These are phyloP conservation scores for Colletotrichum karsti DNA, from an alignment of 2,329 filamentous ascomycete genomes.

Conservation along the genomic window DNA sequence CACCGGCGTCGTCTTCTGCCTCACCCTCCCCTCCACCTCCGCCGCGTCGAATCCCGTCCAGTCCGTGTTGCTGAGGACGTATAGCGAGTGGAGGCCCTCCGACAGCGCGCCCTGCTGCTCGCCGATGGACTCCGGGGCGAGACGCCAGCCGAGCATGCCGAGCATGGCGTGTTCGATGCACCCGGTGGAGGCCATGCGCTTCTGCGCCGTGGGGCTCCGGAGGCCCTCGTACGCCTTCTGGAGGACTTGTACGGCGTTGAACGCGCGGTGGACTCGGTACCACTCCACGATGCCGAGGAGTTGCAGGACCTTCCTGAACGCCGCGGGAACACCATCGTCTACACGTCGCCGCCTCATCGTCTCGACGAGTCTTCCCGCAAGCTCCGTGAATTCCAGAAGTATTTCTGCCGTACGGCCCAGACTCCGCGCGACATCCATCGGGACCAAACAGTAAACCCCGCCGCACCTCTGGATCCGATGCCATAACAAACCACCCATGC, in stretches of 20 bases:
- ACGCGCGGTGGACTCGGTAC: slow-evolving; percentile 12
- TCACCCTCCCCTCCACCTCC: not conserved
- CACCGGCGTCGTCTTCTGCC: not conserved
- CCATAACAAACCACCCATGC: slow-evolving; percentile 4
- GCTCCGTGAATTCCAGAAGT: not conserved
- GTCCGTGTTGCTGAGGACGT: not conserved
- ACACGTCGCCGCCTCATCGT: not conserved
- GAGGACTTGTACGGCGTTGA: slow-evolving; percentile 6
- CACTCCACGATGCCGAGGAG: slow-evolving; percentile 3
- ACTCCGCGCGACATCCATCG: not conserved
- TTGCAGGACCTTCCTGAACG: not conserved
- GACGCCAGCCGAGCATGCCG: slow-evolving; percentile 11
- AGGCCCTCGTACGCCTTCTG: not conserved
- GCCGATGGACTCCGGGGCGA: not conserved
- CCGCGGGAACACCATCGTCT: not conserved
- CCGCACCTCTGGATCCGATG: not conserved
- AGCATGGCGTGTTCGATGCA: not conserved
- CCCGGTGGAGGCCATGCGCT: not conserved
- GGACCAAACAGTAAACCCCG: not conserved
- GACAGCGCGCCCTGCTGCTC: not conserved
- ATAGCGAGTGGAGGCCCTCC: not conserved
- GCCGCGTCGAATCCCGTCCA: not conserved
- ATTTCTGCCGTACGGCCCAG: not conserved
- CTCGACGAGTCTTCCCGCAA: slow-evolving; percentile 4
- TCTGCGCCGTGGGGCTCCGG: not conserved